A percentile compares a stretch with the other conserved stretches of the same genome.
Evolutionary conservation across 257 asterid genomes (phyloP).

Genomic region (Agastache rugosa): DNA sequence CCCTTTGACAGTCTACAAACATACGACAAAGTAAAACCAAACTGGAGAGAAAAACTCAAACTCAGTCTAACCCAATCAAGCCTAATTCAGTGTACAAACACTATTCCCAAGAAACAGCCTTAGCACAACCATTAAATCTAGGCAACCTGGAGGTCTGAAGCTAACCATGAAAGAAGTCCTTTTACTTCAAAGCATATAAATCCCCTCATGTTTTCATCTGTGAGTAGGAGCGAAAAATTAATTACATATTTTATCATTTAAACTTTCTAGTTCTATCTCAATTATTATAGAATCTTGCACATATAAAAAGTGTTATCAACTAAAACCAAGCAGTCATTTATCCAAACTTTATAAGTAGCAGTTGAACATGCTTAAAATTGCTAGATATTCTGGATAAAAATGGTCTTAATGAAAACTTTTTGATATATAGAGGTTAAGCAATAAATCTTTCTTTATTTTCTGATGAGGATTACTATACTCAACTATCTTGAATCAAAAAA

Average conservation of each 20-base stretch:
- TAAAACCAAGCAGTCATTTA: not conserved
- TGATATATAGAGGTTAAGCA: not conserved
- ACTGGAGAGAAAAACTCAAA: constrained; percentile 9
- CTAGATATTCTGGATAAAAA: not conserved
- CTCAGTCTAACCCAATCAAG: not conserved
- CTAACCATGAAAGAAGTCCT: too few relatives aligned
- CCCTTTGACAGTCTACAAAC: not conserved
- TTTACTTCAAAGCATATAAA: not conserved
- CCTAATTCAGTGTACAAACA: not conserved
- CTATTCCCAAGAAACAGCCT: not conserved
- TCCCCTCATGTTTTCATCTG: constrained; percentile 4
- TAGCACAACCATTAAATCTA: too few relatives aligned
- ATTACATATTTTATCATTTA: too few relatives aligned
- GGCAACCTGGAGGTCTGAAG: not conserved
- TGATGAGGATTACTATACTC: not conserved
- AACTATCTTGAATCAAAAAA: not conserved
- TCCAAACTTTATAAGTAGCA: not conserved
- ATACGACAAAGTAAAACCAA: not conserved
- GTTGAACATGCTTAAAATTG: not conserved
- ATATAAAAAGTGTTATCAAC: not conserved
- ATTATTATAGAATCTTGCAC: not conserved
- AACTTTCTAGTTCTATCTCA: not conserved
- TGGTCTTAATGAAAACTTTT: not conserved
- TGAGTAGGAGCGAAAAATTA: constrained; percentile 3
- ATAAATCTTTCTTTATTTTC: not conserved